phyloP scores from a whole-genome alignment of 1,284 basidiomycete species.

The Uromyces viciae-fabae region DNA sequence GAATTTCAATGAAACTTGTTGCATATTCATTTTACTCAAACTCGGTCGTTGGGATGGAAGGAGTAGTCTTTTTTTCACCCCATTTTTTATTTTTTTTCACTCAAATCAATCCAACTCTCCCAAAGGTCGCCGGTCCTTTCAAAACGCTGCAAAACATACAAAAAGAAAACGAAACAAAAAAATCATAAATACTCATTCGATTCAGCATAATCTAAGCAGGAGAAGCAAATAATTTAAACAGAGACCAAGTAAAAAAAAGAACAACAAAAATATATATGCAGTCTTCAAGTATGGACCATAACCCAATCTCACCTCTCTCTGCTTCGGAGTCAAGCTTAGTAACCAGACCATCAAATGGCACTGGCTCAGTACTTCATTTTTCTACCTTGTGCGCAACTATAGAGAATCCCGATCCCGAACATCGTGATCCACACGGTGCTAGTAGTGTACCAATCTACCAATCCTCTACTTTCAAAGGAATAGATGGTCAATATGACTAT shows the following conservation, averaged over 20 bases:
- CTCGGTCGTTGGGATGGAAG: not conserved
- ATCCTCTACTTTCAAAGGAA: slow-evolving; percentile 95
- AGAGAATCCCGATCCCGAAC: slow-evolving; percentile 66
- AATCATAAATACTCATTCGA: not conserved
- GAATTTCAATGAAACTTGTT: too few species aligned
- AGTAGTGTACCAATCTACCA: slow-evolving; percentile 96
- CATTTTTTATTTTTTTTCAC: not conserved
- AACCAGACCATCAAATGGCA: not conserved
- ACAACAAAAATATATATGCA: not conserved
- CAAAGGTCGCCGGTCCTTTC: slow-evolving; percentile 38
- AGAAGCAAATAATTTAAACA: too few species aligned
- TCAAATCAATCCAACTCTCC: too few species aligned
- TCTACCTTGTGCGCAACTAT: slow-evolving; percentile 87
- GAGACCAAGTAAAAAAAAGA: not conserved
- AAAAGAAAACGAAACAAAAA: not conserved
- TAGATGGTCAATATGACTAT: slow-evolving; percentile 87
- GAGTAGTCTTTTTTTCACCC: not conserved
- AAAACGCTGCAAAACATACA: slow-evolving; percentile 17
- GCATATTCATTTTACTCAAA: too few species aligned
- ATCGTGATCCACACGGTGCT: slow-evolving; percentile 93
- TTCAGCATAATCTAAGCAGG: not conserved
- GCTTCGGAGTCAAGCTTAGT: not conserved
- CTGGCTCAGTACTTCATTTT: slow-evolving; percentile 55
- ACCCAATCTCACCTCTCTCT: not conserved
- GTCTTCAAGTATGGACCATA: too few species aligned